Evolutionary conservation across 176 grass and related monocot genomes (phyloP), one percentile per base, ranked within the genome.

Genomic region (Carex myosuroides): DNA sequence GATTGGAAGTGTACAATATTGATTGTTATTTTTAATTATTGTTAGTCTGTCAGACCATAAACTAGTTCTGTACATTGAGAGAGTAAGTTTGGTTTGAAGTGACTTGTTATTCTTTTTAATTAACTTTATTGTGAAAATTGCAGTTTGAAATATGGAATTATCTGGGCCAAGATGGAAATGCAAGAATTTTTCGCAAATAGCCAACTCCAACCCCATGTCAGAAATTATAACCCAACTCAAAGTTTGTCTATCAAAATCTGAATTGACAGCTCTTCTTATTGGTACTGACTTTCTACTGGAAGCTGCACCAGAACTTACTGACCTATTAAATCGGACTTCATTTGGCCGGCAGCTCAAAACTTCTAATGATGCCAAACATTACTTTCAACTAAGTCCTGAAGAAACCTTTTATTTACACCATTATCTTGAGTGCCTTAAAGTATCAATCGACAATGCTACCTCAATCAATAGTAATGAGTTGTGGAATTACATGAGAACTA

Each of bases 381-480:
- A 44, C 67, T 70, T 70, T 20, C 87, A 97, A 70, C 55, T 91
- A 29, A 86, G 89, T 5, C 52, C 85, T 1, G 92, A 94, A 66
- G 92, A 97, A 84, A 33, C 88, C 16, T 97, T 97, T 70, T 97
- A 92, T 69, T 74, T 92, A 4, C 84, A 16, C 60, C 87, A 86
- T 55, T 64, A 26, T 81, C 14, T 94, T 1, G 80, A 65, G 16
- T 94, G 92, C 55, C 29, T 94, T 60, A 16, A 41, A 1, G 78
- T 97, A 44, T 13, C 67, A 14, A 74, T 79, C 1, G 77, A 44
- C 11, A 24, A 53, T 9, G n/a, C 77, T 16, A 63, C 3, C 9
- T 75, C 16, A 9, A 13, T 90, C 16, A 50, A 5, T 2, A 20
- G 63, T 50, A 4, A 1, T 57, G 85, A 89, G 73, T 33, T 97